Evolutionary conservation across 1,139 yeast genomes (phyloP), one percentile per base, ranked within the genome.

Genomic region (Yamadazyma sp.): DNA sequence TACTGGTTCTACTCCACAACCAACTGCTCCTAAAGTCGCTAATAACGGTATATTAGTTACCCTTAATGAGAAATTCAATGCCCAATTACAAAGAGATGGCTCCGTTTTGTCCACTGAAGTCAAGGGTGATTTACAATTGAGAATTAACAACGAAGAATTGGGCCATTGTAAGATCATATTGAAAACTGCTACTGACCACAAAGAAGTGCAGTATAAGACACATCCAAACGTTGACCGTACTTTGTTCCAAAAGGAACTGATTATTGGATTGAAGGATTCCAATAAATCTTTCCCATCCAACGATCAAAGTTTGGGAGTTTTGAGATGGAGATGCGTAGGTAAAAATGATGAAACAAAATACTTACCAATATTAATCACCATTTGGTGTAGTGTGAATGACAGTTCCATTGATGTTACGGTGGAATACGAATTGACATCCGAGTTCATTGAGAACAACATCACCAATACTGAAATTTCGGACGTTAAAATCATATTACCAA

Each of bases 181-280:
- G 45, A 59, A 70, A 34, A 70, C 80, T 29, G 72, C 62, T 33
- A 71, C 70, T 37, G 64, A 69, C 31, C 60, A 69, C 14, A 56
- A 69, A 25, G 78, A 77, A 23, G 73, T 80, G 39, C 92, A 83
- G 57, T 92, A 80, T 70, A 90, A 90, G 62, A 88, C 97, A 21
- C 97, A 92, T 67, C 98, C 98, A 46, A 89, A 90, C 59, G 95
- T 92, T 48, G 97, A 92, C 67, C 83, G 87, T 57, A 70, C 69
- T 34, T 64, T 78, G 53, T 92, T 90, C 61, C 70, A 76, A 33
- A 61, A 73, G 17, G 62, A 70, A 22, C 72, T 76, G 45, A 64
- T 76, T 30, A 80, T 92, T 56, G 84, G 85, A 1, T 77, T 90
- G 53, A 87, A 86, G 57, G 95, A 89, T 57, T 69, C 80, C 39